These are phyloP conservation scores for Terfezia boudieri DNA, from an alignment of 495 filamentous ascomycete species.

Conservation along the genomic window DNA sequence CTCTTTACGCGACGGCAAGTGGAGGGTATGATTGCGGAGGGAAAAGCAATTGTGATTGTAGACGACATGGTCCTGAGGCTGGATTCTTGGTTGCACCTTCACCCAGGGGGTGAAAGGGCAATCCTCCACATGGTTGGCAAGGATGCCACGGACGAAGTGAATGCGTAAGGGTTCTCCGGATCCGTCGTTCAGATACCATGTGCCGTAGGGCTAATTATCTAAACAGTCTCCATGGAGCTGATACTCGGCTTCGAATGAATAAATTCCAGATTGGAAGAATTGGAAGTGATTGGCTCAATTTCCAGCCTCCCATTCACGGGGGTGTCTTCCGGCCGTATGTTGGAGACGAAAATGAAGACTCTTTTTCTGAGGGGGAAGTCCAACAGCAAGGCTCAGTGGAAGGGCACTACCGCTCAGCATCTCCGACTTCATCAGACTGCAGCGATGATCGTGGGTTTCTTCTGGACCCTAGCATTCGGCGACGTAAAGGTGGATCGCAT, in stretches of 20 bases:
- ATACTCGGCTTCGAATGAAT: slow-evolving; percentile 55
- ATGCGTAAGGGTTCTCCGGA: slow-evolving; percentile 38
- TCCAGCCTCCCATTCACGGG: slow-evolving; percentile 79
- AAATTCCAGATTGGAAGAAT: slow-evolving; percentile 67
- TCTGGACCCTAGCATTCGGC: slow-evolving; percentile 15
- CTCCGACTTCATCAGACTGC: slow-evolving; percentile 20
- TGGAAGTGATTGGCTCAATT: slow-evolving; percentile 68
- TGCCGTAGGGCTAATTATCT: background rate
- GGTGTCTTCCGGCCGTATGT: slow-evolving; percentile 48
- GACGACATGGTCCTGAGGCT: slow-evolving; percentile 63
- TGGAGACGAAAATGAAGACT: slow-evolving; percentile 18
- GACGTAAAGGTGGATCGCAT: slow-evolving; percentile 13
- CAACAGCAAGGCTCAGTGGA: slow-evolving; percentile 3
- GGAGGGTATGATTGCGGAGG: slow-evolving; percentile 71
- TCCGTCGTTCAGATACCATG: background rate
- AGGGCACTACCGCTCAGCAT: slow-evolving; percentile 11
- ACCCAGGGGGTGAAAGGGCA: slow-evolving; percentile 81
- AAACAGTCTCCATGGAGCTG: slow-evolving; percentile 56
- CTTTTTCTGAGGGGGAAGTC: slow-evolving; percentile 19
- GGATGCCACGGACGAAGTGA: slow-evolving; percentile 92
- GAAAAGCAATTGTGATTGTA: slow-evolving; percentile 58
- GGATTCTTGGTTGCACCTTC: slow-evolving; percentile 69
- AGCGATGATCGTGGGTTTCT: slow-evolving; percentile 15
- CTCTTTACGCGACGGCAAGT: slow-evolving; percentile 51
- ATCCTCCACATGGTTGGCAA: slow-evolving; percentile 89